These are phyloP conservation scores for Begonia masoniana DNA, from an alignment of 306 rosid genomes.

Conservation along the genomic window DNA sequence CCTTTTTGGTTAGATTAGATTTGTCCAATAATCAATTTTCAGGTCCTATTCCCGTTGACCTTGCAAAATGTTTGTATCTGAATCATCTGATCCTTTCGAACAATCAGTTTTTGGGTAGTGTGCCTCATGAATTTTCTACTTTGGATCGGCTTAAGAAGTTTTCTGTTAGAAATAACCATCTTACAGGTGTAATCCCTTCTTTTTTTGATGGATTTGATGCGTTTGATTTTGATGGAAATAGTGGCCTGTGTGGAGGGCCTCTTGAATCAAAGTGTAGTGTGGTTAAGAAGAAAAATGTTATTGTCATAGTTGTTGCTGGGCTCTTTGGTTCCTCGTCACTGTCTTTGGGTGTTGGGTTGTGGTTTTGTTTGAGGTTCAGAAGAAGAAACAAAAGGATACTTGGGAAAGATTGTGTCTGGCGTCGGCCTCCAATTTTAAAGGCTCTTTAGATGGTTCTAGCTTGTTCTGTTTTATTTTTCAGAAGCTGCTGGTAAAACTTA, in stretches of 20 bases:
- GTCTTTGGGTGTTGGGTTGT: conserved; percentile 53
- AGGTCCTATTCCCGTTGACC: conserved; percentile 36
- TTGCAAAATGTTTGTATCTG: conserved; percentile 42
- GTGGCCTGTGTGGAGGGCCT: conserved; percentile 56
- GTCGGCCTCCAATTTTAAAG: conserved; percentile 10
- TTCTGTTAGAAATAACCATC: conserved; percentile 41
- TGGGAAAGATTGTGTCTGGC: too few relatives aligned
- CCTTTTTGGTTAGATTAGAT: conserved; percentile 39
- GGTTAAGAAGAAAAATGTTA: conserved; percentile 56
- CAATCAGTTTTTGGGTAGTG: conserved; percentile 37
- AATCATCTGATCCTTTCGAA: conserved; percentile 28
- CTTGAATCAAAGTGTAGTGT: conserved; percentile 64
- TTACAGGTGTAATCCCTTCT: conserved; percentile 41
- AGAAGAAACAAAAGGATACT: conserved; percentile 19
- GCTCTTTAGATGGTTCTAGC: conserved; percentile 63
- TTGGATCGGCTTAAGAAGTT: conserved; percentile 40
- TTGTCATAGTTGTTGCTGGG: conserved; percentile 66
- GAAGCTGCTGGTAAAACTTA: conserved; percentile 74
- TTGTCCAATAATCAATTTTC: conserved; percentile 33
- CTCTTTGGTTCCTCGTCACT: conserved; percentile 64
- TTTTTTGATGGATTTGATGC: conserved; percentile 13
- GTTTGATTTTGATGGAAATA: conserved; percentile 43
- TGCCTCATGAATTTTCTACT: conserved; percentile 39
- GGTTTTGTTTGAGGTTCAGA: conserved; percentile 48
- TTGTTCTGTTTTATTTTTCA: conserved; percentile 37